Base-by-base conservation (phyloP, 352 stramenopile species). In the Plasmopara viticola region DNA sequence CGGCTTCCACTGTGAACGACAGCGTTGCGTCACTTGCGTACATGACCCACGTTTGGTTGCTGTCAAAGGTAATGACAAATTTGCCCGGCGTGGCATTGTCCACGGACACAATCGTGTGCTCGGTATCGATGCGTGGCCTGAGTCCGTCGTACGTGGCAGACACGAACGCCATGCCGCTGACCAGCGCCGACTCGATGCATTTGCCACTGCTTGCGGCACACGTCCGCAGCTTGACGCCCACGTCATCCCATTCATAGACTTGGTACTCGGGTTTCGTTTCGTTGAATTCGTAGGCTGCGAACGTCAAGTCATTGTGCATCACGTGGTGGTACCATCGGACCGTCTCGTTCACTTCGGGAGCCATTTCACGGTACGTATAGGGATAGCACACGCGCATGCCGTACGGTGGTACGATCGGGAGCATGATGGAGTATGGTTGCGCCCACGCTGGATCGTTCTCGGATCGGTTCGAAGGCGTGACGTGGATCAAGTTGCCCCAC, bases 401-500 rank as follows among this genome's bases (percentile, higher is more conserved):
- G 31, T 60, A 87, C 5, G 78, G 78, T 7, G 62, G 59, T n/a
- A 57, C 64, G 5, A 60, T 48, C 6, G 71, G 72, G 15, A 86
- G 50, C 50, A 72, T 75, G 18, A 91, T 41, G 0, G 78, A 69
- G 54, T 87, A 91, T 28, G 81, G 78, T 44, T 88, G 81, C 7
- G 73, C 58, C 66, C 75, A 92, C 7, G 68, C 76, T 13, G 74
- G 62, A 46, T 70, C 69, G 20, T 78, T 71, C 20, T 25, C 20
- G 28, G 70, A 56, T 2, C 66, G 51, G 30, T 72, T 74, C 5
- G 62, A 59, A 20, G 44, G 61, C 1, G 62, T 79, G 25, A 70
- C 69, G 61, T 82, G 68, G 46, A 91, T 85, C 33, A 88, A 45
- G 52, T 89, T 91, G 14, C 70, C 74, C 81, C 78, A 91, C 81